Conservation (phyloP, 306 rosid species). For the Cercis canadensis region DNA sequence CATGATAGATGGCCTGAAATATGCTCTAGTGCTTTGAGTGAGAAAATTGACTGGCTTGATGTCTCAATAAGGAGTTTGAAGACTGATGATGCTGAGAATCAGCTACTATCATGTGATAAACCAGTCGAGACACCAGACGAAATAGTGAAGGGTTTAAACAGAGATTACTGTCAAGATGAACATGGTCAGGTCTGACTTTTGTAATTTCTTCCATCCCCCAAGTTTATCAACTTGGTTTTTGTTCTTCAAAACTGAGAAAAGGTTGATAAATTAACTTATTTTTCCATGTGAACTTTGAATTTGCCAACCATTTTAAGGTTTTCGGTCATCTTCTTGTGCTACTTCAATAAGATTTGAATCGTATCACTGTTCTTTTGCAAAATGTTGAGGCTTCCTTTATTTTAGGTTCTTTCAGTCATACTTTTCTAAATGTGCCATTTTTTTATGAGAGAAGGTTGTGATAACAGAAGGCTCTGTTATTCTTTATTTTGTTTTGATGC, state of each 20-base stretch:
- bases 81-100: conserved; percentile 43
- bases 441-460: too few species aligned
- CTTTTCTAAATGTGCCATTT: too few species aligned
- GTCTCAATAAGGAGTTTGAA: conserved; percentile 50
- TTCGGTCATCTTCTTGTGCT: too few species aligned
- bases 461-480: too few species aligned
- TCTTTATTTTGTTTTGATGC: too few species aligned
- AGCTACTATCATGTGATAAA: conserved; percentile 39
- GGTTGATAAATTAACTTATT: conserved; percentile 20
- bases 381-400: too few species aligned
- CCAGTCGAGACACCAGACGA: conserved; percentile 62
- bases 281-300: not conserved
- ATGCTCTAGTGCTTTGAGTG: conserved; percentile 56
- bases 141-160: conserved; percentile 53
- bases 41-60: conserved; percentile 54
- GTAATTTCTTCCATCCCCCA: conserved; percentile 9
- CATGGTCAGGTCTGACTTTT: conserved; percentile 58
- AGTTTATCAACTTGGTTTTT: conserved; percentile 4
- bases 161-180: conserved; percentile 43
- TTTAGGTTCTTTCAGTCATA: too few species aligned
- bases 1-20: conserved; percentile 57
- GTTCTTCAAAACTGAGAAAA: conserved; percentile 15
- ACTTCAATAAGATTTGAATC: too few species aligned
- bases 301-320: too few species aligned
- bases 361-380: too few species aligned